phyloP scores from a whole-genome alignment of 164 flowering plant genomes.

The Tinospora cordifolia region DNA sequence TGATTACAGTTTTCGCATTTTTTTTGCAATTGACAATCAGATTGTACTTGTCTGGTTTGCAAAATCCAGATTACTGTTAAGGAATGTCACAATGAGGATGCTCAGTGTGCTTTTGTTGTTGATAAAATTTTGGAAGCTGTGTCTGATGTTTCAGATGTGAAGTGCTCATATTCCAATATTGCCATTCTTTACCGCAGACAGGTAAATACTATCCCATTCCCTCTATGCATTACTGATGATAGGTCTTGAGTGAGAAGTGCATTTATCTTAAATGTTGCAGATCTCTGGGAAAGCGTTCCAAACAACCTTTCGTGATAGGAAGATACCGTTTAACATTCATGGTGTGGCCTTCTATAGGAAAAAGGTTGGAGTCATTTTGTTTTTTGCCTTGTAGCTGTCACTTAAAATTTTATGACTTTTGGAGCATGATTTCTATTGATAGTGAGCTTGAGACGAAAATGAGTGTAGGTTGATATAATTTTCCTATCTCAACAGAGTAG shows the following conservation, averaged over 20 bases:
- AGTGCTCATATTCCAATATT: slow-evolving; percentile 48
- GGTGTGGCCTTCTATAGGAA: slow-evolving; percentile 95
- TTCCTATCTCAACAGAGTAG: not conserved
- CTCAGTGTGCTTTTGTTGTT: slow-evolving; percentile 82
- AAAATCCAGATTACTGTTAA: slow-evolving; percentile 58
- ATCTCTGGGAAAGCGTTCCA: slow-evolving; percentile 83
- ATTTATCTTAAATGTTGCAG: slow-evolving; percentile 26
- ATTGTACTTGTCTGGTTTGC: slow-evolving; percentile 5
- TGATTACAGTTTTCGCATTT: not conserved
- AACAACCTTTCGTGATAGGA: slow-evolving; percentile 63
- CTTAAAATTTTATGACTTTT: slow-evolving; percentile 1
- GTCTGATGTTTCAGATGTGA: slow-evolving; percentile 35
- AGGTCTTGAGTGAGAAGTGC: slow-evolving; percentile 1
- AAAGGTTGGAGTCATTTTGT: slow-evolving; percentile 47
- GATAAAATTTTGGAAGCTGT: slow-evolving; percentile 69
- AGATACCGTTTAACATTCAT: slow-evolving; percentile 84
- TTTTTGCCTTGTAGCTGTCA: not conserved
- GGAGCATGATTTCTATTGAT: not conserved
- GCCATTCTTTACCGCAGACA: slow-evolving; percentile 91
- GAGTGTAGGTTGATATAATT: not conserved
- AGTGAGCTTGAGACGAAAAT: not conserved
- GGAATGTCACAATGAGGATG: slow-evolving; percentile 80
- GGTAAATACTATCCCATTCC: slow-evolving; percentile 38
- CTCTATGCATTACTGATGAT: not conserved
- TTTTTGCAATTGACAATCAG: not conserved